Evolutionary conservation across 352 stramenopile genomes (phyloP).

Genomic region (Globisporangium camurandrum): DNA sequence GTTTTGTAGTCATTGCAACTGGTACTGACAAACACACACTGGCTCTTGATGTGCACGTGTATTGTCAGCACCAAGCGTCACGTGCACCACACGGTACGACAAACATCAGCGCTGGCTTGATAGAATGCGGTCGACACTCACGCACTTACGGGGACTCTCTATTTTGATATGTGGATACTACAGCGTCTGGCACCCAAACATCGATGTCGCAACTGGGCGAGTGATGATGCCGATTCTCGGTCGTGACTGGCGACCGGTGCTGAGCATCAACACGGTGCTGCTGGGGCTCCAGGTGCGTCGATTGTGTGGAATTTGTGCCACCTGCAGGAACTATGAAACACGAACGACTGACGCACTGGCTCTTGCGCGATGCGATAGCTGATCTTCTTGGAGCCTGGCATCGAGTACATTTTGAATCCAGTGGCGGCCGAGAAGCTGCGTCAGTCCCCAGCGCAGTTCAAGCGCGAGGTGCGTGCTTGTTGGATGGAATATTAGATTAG

Average conservation of each 20-base stretch:
- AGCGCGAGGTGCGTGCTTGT: conserved; percentile 19
- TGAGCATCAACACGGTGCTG: conserved; percentile 83
- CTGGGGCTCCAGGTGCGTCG: conserved; percentile 72
- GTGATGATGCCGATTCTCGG: conserved; percentile 86
- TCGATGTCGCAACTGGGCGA: conserved; percentile 60
- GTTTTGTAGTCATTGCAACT: background rate
- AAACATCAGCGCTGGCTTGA: too few relatives aligned
- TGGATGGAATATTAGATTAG: too few relatives aligned
- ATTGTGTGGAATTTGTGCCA: too few relatives aligned
- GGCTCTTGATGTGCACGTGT: too few relatives aligned
- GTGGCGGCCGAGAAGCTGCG: conserved; percentile 46
- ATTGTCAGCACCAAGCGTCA: conserved; percentile 72
- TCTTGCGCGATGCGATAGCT: conserved; percentile 23
- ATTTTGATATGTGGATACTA: too few relatives aligned
- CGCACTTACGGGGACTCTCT: too few relatives aligned
- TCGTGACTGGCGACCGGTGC: conserved; percentile 76
- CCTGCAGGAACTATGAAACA: too few relatives aligned
- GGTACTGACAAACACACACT: background rate
- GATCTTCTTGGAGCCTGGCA: conserved; percentile 71
- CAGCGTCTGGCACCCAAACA: conserved; percentile 83
- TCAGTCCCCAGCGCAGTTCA: conserved; percentile 37
- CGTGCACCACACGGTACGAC: conserved; percentile 57
- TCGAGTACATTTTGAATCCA: conserved; percentile 61
- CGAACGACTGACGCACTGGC: too few relatives aligned
- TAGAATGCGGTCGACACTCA: too few relatives aligned